A percentile compares a stretch with the other conserved stretches of the same genome.
Conservation (phyloP, 148 eudicot genomes). For the Polygonum aviculare region DNA sequence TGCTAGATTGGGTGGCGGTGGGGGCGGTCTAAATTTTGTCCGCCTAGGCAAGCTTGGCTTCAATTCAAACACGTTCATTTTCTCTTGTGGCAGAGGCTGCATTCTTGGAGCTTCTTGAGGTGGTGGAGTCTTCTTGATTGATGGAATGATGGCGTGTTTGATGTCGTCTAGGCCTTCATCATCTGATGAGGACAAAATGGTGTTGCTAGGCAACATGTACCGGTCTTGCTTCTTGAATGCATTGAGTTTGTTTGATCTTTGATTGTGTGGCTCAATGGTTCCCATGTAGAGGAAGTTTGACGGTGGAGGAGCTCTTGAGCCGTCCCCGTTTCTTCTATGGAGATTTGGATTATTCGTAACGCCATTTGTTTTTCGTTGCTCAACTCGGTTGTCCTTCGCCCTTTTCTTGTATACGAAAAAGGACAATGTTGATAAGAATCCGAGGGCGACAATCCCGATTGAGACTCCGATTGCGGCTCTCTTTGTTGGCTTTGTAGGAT, state of each 20-base stretch:
- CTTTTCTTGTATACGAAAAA: constrained; percentile 60
- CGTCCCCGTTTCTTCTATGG: constrained; percentile 19
- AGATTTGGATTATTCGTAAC: background rate
- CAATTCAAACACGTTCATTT: constrained; percentile 1
- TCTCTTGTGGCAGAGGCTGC: constrained; percentile 16
- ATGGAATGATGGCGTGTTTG: constrained; percentile 45
- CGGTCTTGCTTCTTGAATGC: no score
- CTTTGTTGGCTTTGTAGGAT: constrained; percentile 44
- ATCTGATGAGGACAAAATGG: background rate
- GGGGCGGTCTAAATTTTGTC: constrained; percentile 41
- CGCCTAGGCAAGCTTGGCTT: constrained; percentile 46
- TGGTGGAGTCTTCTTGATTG: constrained; percentile 34
- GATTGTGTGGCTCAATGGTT: constrained; percentile 53
- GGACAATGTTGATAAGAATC: constrained; percentile 63
- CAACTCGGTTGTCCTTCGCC: constrained; percentile 22
- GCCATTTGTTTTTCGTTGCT: constrained; percentile 51
- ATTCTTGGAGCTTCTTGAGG: constrained; percentile 14
- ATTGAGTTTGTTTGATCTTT: constrained; percentile 15
- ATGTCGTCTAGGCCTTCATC: constrained; percentile 25
- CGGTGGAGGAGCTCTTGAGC: constrained; percentile 42
- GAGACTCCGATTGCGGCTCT: constrained; percentile 66
- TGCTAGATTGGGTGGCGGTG: constrained; percentile 63
- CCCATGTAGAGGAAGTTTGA: constrained; percentile 71
- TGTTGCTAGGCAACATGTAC: background rate
- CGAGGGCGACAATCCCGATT: constrained; percentile 61